Base-by-base conservation (phyloP, 1,139 yeast genomes). In the Hanseniaspora sp. region DNA sequence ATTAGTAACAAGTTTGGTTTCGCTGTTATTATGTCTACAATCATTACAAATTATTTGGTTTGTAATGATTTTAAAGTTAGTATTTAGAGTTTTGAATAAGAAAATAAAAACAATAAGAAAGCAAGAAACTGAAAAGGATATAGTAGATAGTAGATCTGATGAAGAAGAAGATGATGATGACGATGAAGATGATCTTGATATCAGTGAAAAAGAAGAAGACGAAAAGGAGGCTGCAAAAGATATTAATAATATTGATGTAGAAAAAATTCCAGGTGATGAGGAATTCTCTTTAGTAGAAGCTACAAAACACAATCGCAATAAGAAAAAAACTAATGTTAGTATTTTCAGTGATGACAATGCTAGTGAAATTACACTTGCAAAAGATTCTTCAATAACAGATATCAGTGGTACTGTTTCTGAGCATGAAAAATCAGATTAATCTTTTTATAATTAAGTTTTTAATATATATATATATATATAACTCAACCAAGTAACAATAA, bases 21-120 rank as follows among this genome's bases (percentile, higher is more conserved):
- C 17, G 7, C 28, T 51, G 28, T 15, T 54, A 8, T 17, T 54
- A 7, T 38, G 40, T 29, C 23, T 54, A 15, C 56, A 54, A 41
- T 46, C 46, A 4, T 12, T 54, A 12, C 56, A 54, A 31, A 48
- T 54, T 12, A 44, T 54, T 23, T 54, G 56, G 56, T 41, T 48
- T 29, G 28, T 38, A 9, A 46, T 48, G 42, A 54, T 54, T 15
- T 8, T 54, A 5, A 54, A 54, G 23, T 31, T 54, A 7, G 51
- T 45, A 30, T 39, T 31, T 15, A 38, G 52, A 38, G 48, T 47
- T 23, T 13, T 47, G 15, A 43, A 23, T 5, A 46, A 53, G 29
- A 46, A 47, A 38, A 12, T 43, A 12, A 47, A 37, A 37, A 17
- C 45, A 7, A 12, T 46, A 7, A 41, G 31, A 39, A 53, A 47